Percentiles rank a stretch among this genome's conserved stretches.
Evolutionary conservation across 257 asterid species (phyloP).

Genomic region (Paraleonurus japonicus): DNA sequence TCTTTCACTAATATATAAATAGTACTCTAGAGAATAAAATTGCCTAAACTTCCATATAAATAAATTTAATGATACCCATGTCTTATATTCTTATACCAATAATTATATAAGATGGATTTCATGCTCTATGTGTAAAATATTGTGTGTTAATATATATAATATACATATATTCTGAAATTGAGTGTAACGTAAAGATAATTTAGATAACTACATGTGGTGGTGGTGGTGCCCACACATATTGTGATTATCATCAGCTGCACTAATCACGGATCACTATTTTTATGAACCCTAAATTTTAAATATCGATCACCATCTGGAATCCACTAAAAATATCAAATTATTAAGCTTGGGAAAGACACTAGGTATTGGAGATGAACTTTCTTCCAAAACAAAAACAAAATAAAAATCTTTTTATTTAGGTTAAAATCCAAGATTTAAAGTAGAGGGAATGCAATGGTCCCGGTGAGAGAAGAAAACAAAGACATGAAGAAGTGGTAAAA

Average conservation of each 20-base stretch:
- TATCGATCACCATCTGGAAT: not conserved
- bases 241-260: conserved; percentile 9
- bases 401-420: not conserved
- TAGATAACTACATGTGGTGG: conserved; percentile 5
- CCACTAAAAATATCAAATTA: conserved; percentile 11
- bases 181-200: not conserved
- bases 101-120: not conserved
- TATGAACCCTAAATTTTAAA: not conserved
- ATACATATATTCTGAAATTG: not conserved
- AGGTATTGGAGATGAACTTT: not conserved
- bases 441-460: conserved; percentile 33
- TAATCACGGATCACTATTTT: not conserved
- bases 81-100: not conserved
- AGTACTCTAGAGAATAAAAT: not conserved
- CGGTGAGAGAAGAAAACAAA: conserved; percentile 38
- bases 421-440: conserved; percentile 13
- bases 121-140: not conserved
- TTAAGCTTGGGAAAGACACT: not conserved
- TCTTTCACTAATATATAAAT: not conserved
- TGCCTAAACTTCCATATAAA: not conserved
- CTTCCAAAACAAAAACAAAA: not conserved
- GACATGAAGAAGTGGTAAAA: conserved; percentile 22
- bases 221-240: not conserved
- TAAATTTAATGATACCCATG: not conserved
- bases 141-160: not conserved